Evolutionary conservation across 108 stramenopile genomes (phyloP).

Genomic region (Bacterosira constricta): DNA sequence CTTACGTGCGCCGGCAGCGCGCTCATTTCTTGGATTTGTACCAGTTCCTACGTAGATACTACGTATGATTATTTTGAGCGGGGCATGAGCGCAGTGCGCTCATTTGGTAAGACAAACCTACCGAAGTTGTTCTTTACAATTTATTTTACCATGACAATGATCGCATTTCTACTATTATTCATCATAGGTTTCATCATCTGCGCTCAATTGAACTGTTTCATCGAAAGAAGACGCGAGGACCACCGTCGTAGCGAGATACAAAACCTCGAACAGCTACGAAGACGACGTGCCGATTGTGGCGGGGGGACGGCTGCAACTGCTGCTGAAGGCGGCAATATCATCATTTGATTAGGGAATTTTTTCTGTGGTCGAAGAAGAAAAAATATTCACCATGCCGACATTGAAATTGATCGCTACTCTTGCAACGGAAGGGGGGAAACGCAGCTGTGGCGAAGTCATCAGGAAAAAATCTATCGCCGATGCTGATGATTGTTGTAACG

Average conservation of each 20-base stretch:
- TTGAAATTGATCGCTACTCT: not conserved
- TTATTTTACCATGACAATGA: no score
- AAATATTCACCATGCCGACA: constrained; percentile 16
- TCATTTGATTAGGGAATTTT: no score
- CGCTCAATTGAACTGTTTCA: constrained; percentile 42
- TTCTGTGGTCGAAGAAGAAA: no score
- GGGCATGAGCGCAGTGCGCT: no score
- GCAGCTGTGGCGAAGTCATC: not conserved
- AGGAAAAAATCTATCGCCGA: not conserved
- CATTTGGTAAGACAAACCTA: no score
- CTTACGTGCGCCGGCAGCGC: no score
- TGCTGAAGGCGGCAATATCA: no score
- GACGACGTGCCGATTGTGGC: not conserved
- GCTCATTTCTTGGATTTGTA: no score
- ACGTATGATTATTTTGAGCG: no score
- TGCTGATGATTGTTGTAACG: not conserved
- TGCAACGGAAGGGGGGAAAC: not conserved
- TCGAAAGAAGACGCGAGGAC: constrained; percentile 36
- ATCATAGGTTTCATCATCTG: constrained; percentile 10
- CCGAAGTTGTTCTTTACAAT: not conserved
- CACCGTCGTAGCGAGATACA: constrained; percentile 17
- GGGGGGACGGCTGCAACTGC: no score
- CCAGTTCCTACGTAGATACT: no score
- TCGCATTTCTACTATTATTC: not conserved
- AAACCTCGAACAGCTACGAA: constrained; percentile 1